These are phyloP conservation scores for Crithidia bombi DNA, from an alignment of 208 protist genomes.

Conservation along the genomic window DNA sequence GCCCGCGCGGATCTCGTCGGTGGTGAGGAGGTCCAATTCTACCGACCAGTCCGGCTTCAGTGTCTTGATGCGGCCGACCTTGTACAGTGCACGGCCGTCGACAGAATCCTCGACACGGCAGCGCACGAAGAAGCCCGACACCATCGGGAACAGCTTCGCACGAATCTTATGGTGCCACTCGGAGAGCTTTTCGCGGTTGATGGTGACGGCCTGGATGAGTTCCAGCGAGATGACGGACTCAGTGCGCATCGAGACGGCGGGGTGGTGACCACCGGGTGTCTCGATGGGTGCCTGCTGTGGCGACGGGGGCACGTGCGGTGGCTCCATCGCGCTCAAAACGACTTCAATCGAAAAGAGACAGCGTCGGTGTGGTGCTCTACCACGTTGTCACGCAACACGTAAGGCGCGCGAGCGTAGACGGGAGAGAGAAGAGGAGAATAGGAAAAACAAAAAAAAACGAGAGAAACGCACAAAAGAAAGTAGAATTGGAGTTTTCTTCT, in stretches of 20 bases:
- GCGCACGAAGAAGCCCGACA: conserved; percentile 89
- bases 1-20: conserved; percentile 75
- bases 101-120: conserved; percentile 90
- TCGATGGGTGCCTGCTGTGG: conserved; percentile 67
- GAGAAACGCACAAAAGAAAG: too few relatives aligned
- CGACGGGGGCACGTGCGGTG: conserved; percentile 72
- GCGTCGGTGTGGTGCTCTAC: too few relatives aligned
- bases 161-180: conserved; percentile 93
- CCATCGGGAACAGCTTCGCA: conserved; percentile 79
- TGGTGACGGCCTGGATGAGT: conserved; percentile 78
- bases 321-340: too few relatives aligned
- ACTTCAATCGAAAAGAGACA: neutral
- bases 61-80: conserved; percentile 89
- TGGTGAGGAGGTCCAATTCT: conserved; percentile 87
- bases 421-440: too few relatives aligned
- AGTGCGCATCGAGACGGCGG: conserved; percentile 54
- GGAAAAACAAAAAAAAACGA: neutral
- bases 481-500: too few relatives aligned
- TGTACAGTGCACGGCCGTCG: conserved; percentile 88
- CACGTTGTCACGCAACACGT: too few relatives aligned
- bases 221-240: conserved; percentile 76
- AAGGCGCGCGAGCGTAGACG: too few relatives aligned
- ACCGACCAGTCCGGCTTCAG: conserved; percentile 92
- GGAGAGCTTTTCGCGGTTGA: conserved; percentile 90
- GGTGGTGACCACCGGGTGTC: conserved; percentile 44